phyloP scores from a whole-genome alignment of 192 early-diverging fungal species.

The Linnemannia schmuckeri region DNA sequence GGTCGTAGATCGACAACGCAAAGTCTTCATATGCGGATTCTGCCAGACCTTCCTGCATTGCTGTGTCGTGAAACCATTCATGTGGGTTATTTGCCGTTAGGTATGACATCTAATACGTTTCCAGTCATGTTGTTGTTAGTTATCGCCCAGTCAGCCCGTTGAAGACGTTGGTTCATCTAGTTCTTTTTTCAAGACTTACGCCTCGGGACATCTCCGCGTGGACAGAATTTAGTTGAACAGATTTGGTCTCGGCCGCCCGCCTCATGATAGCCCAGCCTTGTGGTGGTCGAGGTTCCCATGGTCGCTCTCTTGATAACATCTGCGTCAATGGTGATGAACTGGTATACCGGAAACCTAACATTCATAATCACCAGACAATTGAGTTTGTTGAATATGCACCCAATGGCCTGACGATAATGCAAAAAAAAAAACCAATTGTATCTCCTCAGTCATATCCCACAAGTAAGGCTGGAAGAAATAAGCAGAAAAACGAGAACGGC shows the following conservation, averaged over 20 bases:
- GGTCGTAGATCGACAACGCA: constrained; percentile 23
- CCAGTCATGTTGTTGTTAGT: background rate
- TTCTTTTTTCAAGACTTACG: background rate
- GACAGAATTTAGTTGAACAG: background rate
- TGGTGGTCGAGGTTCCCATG: constrained; percentile 16
- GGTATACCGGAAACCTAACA: background rate
- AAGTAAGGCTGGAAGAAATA: background rate
- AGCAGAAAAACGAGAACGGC: background rate
- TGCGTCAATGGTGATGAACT: constrained; percentile 19
- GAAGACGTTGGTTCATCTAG: no score
- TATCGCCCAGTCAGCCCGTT: no score
- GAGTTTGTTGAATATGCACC: no score
- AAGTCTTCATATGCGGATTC: constrained; percentile 20
- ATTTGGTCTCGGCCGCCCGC: background rate
- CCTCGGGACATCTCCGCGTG: background rate
- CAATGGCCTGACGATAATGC: no score
- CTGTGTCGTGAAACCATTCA: background rate
- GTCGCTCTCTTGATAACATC: constrained; percentile 30
- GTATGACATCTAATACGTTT: constrained; percentile 10
- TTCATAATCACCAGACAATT: background rate
- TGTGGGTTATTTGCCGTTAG: background rate
- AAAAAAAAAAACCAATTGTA: no score
- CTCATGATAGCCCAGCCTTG: background rate
- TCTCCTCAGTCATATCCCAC: no score
- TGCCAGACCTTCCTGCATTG: constrained; percentile 1